phyloP scores from a whole-genome alignment of 768 basidiomycete genomes.

The Antrodiella citrinella region DNA sequence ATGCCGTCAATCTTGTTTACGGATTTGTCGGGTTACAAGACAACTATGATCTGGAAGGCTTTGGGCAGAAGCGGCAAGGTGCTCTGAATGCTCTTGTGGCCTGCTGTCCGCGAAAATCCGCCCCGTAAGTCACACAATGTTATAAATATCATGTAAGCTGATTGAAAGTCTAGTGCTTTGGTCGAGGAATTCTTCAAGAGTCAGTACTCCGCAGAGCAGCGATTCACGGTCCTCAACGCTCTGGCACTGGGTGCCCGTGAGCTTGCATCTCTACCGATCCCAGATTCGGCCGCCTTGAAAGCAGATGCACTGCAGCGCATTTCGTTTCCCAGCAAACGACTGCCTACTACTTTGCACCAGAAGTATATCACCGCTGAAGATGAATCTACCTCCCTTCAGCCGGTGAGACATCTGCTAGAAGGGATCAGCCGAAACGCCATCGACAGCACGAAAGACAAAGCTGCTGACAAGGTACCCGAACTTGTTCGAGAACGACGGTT shows the following conservation, averaged over 20 bases:
- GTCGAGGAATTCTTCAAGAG: constrained; percentile 93
- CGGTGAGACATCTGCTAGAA: constrained; percentile 53
- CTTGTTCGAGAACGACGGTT: constrained; percentile 70
- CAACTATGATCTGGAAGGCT: constrained; percentile 76
- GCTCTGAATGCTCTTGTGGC: constrained; percentile 73
- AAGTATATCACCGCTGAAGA: constrained; percentile 47
- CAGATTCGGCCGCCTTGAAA: constrained; percentile 18
- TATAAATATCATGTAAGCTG: constrained; percentile 2
- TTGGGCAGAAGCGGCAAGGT: constrained; percentile 68
- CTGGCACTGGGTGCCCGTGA: constrained; percentile 84
- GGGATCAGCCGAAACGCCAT: constrained; percentile 57
- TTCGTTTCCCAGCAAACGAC: constrained; percentile 73
- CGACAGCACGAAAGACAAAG: constrained; percentile 47
- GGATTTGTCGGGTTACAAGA: constrained; percentile 69
- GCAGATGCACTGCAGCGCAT: constrained; percentile 28
- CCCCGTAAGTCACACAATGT: constrained; percentile 54
- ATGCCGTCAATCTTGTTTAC: constrained; percentile 74
- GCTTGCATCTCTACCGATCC: constrained; percentile 44
- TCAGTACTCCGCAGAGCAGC: constrained; percentile 84
- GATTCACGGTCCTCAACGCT: constrained; percentile 78
- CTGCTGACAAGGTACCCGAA: constrained; percentile 48
- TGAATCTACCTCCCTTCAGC: constrained; percentile 21
- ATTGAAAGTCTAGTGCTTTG: constrained; percentile 43
- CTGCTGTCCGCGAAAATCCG: constrained; percentile 69
- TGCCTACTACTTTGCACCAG: constrained; percentile 65